Evolutionary conservation across 257 asterid genomes (phyloP).

Genomic region (Lavandula angustifolia): DNA sequence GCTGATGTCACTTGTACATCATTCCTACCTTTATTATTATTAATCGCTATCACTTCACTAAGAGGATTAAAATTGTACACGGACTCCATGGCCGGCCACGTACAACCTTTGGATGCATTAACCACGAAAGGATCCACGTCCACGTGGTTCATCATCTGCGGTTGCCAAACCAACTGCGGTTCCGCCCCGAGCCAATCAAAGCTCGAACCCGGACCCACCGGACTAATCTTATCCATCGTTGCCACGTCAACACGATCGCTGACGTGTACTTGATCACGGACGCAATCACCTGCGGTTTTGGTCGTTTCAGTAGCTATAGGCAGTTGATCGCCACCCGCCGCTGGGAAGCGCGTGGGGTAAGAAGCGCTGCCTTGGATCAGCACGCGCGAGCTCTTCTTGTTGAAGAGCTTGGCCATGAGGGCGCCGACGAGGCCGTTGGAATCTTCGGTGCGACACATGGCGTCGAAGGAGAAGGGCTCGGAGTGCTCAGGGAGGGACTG

Average conservation of each 20-base stretch:
- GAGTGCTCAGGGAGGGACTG: conserved; percentile 28
- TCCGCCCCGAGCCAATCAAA: conserved; percentile 31
- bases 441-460: conserved; percentile 66
- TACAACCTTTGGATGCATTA: conserved; percentile 30
- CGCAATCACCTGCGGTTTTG: not conserved
- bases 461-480: conserved; percentile 70
- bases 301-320: not conserved
- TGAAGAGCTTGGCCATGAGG: conserved; percentile 61
- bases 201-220: conserved; percentile 21
- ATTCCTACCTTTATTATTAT: conserved; percentile 34
- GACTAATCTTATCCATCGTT: not conserved
- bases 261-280: conserved; percentile 1
- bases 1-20: conserved; percentile 38
- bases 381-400: conserved; percentile 32
- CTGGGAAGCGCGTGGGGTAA: not conserved
- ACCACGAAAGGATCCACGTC: conserved; percentile 32
- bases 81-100: conserved; percentile 45
- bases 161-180: conserved; percentile 32
- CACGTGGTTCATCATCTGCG: conserved; percentile 36
- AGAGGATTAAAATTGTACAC: conserved; percentile 41
- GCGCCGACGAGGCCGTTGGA: conserved; percentile 69
- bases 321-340: not conserved
- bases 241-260: not conserved
- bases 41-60: conserved; percentile 39
- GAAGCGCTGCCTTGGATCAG: conserved; percentile 31